Evolutionary conservation across 768 basidiomycete genomes (phyloP).

Genomic region (Phylloporus sp.): DNA sequence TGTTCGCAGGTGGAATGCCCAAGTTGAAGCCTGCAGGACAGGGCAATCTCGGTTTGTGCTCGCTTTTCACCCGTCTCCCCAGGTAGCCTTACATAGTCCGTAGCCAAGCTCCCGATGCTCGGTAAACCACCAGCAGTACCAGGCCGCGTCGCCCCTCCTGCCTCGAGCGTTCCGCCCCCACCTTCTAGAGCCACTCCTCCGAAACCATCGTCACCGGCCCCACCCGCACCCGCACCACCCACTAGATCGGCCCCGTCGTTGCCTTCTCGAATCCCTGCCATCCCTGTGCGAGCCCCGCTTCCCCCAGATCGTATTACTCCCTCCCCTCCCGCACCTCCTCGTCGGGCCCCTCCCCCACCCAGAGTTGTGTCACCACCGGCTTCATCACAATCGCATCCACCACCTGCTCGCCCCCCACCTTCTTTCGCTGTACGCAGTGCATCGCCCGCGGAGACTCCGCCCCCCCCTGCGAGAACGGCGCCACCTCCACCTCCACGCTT

Average conservation of each 20-base stretch:
- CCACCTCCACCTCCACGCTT: conserved; percentile 29
- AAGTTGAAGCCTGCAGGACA: conserved; percentile 81
- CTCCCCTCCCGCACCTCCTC: conserved; percentile 26
- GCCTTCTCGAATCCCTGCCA: conserved; percentile 39
- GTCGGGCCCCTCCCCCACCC: conserved; percentile 31
- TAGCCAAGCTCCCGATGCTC: conserved; percentile 58
- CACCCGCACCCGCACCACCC: conserved; percentile 29
- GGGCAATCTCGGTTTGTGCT: conserved; percentile 45
- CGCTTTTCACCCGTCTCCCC: conserved; percentile 2
- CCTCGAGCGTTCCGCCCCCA: conserved; percentile 24
- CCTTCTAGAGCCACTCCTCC: conserved; percentile 31
- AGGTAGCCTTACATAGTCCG: conserved; percentile 7
- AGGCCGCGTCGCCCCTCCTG: conserved; percentile 36
- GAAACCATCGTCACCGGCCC: conserved; percentile 28
- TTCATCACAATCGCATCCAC: conserved; percentile 21
- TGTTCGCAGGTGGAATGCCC: conserved; percentile 91
- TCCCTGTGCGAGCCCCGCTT: conserved; percentile 41
- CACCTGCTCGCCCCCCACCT: conserved; percentile 24
- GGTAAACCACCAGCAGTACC: conserved; percentile 67
- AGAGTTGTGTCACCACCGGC: conserved; percentile 27
- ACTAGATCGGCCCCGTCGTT: conserved; percentile 33
- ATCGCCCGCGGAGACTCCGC: conserved; percentile 15
- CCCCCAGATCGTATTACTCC: conserved; percentile 35
- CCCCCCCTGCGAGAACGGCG: conserved; percentile 13
- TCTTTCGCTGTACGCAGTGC: conserved; percentile 26